These are phyloP conservation scores for Myrica gale DNA, from an alignment of 306 rosid genomes.

Conservation along the genomic window DNA sequence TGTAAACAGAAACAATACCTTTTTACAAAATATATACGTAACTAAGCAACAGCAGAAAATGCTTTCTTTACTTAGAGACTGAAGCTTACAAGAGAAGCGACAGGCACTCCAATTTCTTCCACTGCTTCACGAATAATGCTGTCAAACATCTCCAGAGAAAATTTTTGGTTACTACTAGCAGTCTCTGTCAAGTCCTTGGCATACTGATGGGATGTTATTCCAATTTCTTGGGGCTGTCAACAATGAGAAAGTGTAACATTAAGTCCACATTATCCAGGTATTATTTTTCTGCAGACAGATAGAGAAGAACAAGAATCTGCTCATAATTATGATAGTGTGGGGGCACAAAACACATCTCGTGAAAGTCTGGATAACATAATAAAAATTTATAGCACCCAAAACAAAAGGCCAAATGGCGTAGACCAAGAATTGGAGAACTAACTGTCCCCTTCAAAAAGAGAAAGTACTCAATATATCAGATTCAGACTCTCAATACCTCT, in stretches of 20 bases:
- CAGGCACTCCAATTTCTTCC: slow-evolving; percentile 93
- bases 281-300: slow-evolving; percentile 17
- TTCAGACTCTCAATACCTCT: slow-evolving; percentile 56
- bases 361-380: slow-evolving; percentile 17
- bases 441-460: slow-evolving; percentile 2
- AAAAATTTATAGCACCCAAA: slow-evolving; percentile 13
- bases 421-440: slow-evolving; percentile 12
- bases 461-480: slow-evolving; percentile 4
- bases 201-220: slow-evolving; percentile 50
- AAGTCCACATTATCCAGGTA: slow-evolving; percentile 17
- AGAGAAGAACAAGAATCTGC: slow-evolving; percentile 8
- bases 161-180: slow-evolving; percentile 31
- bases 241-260: slow-evolving; percentile 25
- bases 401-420: slow-evolving; percentile 8
- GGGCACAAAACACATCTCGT: not conserved
- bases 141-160: slow-evolving; percentile 83
- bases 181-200: slow-evolving; percentile 46
- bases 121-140: slow-evolving; percentile 91
- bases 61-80: not conserved
- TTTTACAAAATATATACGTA: not conserved
- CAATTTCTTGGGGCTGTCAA: slow-evolving; percentile 82
- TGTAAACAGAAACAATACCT: not conserved
- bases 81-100: slow-evolving; percentile 72
- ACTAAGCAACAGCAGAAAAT: not conserved
- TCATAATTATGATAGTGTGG: not conserved